Evolutionary conservation across 805 yeast species (phyloP).

Genomic region (Saturnispora kantuleensis): DNA sequence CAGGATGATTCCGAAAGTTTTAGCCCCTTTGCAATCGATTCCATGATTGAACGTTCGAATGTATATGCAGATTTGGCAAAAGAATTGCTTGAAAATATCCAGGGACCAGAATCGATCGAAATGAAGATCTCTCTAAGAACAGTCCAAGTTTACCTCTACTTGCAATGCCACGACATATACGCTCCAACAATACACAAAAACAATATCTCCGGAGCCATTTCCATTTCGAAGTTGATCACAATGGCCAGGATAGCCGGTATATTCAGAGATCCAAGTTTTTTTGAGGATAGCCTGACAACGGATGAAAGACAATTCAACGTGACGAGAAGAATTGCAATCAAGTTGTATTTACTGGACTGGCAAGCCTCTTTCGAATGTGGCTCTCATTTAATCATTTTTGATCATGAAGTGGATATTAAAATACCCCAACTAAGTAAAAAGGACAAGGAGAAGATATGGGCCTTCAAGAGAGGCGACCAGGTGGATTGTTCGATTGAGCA

Average conservation of each 20-base stretch:
- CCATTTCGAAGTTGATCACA: conserved; percentile 31
- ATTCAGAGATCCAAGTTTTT: conserved; percentile 36
- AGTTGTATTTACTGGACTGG: conserved; percentile 34
- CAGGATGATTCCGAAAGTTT: conserved; percentile 17
- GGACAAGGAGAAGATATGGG: conserved; percentile 15
- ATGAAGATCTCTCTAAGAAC: conserved; percentile 33
- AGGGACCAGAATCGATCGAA: conserved; percentile 24
- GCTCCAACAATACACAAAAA: conserved; percentile 39
- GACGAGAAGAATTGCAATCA: conserved; percentile 43
- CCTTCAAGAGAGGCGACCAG: conserved; percentile 24
- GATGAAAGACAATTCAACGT: conserved; percentile 32
- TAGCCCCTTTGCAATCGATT: conserved; percentile 13
- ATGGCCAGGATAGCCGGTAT: conserved; percentile 36
- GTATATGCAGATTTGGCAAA: conserved; percentile 25
- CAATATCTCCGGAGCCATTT: conserved; percentile 33
- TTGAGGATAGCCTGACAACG: conserved; percentile 24
- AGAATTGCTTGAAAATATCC: conserved; percentile 29
- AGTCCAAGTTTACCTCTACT: conserved; percentile 35
- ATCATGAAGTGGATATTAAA: conserved; percentile 36
- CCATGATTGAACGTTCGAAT: conserved; percentile 24
- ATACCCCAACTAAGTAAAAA: conserved; percentile 26
- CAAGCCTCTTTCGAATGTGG: conserved; percentile 34
- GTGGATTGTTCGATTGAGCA: conserved; percentile 15
- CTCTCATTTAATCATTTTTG: conserved; percentile 31
- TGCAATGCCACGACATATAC: conserved; percentile 35